Conservation (phyloP, 2,329 filamentous ascomycete genomes). For the Dactylella cylindrospora region DNA sequence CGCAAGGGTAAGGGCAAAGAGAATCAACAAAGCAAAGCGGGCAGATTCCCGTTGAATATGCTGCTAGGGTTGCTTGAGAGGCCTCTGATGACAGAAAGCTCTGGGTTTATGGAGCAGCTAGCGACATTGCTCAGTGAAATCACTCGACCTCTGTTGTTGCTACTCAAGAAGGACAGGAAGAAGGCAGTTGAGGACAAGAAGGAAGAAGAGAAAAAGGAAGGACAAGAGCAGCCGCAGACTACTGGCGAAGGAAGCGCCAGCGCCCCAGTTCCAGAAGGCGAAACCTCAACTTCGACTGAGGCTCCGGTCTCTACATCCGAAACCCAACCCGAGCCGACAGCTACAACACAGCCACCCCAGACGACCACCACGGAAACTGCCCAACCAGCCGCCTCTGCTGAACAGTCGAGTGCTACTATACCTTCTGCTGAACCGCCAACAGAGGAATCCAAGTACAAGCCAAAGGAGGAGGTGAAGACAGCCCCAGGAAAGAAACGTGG, state of each 20-base stretch:
- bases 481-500: slow-evolving; percentile 59
- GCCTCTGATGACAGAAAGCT: slow-evolving; percentile 94
- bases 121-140: slow-evolving; percentile 84
- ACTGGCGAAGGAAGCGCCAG: slow-evolving; percentile 6
- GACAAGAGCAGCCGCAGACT: slow-evolving; percentile 43
- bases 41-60: slow-evolving; percentile 89
- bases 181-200: slow-evolving; percentile 58
- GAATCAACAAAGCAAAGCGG: slow-evolving; percentile 62
- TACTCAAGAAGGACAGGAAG: slow-evolving; percentile 82
- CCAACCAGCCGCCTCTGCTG: slow-evolving; percentile 4
- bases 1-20: slow-evolving; percentile 90
- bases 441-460: slow-evolving; percentile 46
- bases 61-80: slow-evolving; percentile 84
- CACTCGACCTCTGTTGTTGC: slow-evolving; percentile 77
- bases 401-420: background rate
- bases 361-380: background rate
- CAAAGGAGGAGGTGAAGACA: slow-evolving; percentile 40
- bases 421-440: slow-evolving; percentile 43
- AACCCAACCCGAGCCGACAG: slow-evolving; percentile 6
- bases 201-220: slow-evolving; percentile 54
- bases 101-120: slow-evolving; percentile 91
- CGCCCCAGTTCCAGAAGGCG: background rate
- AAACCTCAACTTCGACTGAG: background rate
- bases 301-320: no score
- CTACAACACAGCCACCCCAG: slow-evolving; percentile 8